Conservation (phyloP, 2,329 filamentous ascomycete genomes). For the Colletotrichum magnum region DNA sequence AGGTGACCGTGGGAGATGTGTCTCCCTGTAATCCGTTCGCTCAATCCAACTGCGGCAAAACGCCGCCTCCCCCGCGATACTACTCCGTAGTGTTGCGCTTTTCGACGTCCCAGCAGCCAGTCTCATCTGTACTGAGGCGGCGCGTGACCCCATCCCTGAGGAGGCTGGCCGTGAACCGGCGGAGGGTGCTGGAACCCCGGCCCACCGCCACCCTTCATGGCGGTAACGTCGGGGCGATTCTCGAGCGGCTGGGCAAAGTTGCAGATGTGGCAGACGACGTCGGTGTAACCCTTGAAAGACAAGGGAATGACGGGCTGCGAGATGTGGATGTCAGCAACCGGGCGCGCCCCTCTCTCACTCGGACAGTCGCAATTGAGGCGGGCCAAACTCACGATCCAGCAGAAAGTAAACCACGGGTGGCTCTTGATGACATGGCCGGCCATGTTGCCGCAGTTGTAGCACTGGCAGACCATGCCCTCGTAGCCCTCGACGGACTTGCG, state of each 20-base stretch:
- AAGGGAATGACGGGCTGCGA: slow-evolving; percentile 78
- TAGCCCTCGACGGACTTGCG: slow-evolving; percentile 72
- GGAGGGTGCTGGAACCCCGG: slow-evolving; percentile 46
- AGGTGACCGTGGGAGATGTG: not conserved
- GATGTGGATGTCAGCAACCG: slow-evolving; percentile 13
- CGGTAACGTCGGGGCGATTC: slow-evolving; percentile 68
- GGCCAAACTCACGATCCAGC: slow-evolving; percentile 72
- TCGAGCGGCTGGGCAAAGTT: slow-evolving; percentile 79
- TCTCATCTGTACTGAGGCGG: slow-evolving; percentile 39
- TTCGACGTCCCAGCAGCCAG: slow-evolving; percentile 16
- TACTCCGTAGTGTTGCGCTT: not conserved
- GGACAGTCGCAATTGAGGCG: not conserved
- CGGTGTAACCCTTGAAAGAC: slow-evolving; percentile 75
- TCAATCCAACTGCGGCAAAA: not conserved
- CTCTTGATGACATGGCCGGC: slow-evolving; percentile 72
- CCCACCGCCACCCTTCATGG: slow-evolving; percentile 62
- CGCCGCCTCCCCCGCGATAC: not conserved
- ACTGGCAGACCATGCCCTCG: slow-evolving; percentile 73
- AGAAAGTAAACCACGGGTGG: slow-evolving; percentile 84
- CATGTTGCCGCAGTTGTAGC: slow-evolving; percentile 78
- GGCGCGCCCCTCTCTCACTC: not conserved
- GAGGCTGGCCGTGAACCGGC: slow-evolving; percentile 50
- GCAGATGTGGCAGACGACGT: slow-evolving; percentile 82
- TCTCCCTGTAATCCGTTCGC: not conserved
- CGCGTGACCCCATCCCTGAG: slow-evolving; percentile 51